phyloP scores from a whole-genome alignment of 306 rosid species.

The Cucurbita argyrosperma region DNA sequence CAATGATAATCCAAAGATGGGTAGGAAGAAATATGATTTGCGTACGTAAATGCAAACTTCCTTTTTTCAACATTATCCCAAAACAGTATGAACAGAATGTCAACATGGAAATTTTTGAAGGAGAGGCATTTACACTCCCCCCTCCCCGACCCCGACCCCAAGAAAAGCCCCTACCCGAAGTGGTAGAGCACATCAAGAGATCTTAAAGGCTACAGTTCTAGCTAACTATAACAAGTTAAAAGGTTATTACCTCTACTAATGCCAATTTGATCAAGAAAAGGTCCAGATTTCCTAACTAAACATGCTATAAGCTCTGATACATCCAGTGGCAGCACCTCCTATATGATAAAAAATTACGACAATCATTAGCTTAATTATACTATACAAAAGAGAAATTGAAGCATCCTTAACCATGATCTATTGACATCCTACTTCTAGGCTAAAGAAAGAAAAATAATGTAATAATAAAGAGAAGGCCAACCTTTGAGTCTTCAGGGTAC shows the following conservation, averaged over 20 bases:
- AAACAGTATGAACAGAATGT: neutral
- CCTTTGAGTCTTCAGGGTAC: constrained; percentile 76
- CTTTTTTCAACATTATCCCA: neutral
- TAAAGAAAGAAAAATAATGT: neutral
- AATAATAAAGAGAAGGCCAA: constrained; percentile 13
- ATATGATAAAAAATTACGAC: constrained; percentile 11
- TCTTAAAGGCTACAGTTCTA: neutral
- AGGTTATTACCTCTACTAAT: constrained; percentile 44
- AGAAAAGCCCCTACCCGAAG: neutral
- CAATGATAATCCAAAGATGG: neutral
- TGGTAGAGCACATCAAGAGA: neutral
- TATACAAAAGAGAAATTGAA: neutral
- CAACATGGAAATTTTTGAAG: neutral
- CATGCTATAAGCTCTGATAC: constrained; percentile 88
- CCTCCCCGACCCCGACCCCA: neutral
- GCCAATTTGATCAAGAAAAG: constrained; percentile 91
- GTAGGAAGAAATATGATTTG: neutral
- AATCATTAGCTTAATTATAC: constrained; percentile 1
- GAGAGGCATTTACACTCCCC: no score
- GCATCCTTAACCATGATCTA: neutral
- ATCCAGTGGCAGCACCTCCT: constrained; percentile 87
- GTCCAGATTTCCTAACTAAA: constrained; percentile 78
- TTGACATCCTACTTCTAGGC: neutral
- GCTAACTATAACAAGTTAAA: neutral
- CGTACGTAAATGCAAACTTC: neutral